Evolutionary conservation across 2,329 filamentous ascomycete species (phyloP), one percentile per base, ranked within the genome.

Genomic region (Aureobasidium subglaciale): DNA sequence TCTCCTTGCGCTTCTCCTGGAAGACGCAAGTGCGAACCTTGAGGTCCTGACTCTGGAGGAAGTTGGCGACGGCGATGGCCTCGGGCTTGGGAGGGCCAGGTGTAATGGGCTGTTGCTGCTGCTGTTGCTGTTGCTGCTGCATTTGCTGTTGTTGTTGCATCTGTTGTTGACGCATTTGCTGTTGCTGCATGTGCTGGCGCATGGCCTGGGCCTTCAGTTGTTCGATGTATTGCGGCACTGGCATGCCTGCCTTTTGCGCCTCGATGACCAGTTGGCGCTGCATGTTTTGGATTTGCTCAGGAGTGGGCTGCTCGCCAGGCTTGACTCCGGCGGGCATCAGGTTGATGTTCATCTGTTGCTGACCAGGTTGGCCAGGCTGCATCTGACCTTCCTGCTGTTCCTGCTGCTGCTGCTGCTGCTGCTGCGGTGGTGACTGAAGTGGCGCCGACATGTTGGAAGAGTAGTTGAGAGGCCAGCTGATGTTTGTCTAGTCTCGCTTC

Each of bases 1-100:
- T 95, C 62, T 99, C 92, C 75, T 96, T 97, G 66, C 93, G 83
- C 78, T 96, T 91, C 65, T 93, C 93, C 62, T 96, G 91, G 62
- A 97, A 81, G 61, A 99, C 95, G 70, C 88, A 92, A 16, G 91
- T 96, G 60, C 93, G 81, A 16, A 82, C 80, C 80, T 99, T 99
- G 61, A 99, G 75, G 58, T 93, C 83, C 73, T 96, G 91, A 57
- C 80, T 72, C 63, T 85, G 84, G 58, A 99, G 75, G 73, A 95
- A 99, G 66, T 89, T 86, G 62, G 93, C 95, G 55, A 99, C 81
- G 8, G 91, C 90, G 42, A 97, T 74, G 18, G 90, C 91, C 66
- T 90, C 84, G 35, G 92, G 92, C 64, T 95, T 93, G 5, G 92
- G 89, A 22, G 92, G 89, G 1, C 87, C 87, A 4, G 86, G 86